Percentiles rank a stretch among this genome's conserved stretches.
Evolutionary conservation across 2,329 filamentous ascomycete genomes (phyloP).

Genomic region (Curvularia sp.): DNA sequence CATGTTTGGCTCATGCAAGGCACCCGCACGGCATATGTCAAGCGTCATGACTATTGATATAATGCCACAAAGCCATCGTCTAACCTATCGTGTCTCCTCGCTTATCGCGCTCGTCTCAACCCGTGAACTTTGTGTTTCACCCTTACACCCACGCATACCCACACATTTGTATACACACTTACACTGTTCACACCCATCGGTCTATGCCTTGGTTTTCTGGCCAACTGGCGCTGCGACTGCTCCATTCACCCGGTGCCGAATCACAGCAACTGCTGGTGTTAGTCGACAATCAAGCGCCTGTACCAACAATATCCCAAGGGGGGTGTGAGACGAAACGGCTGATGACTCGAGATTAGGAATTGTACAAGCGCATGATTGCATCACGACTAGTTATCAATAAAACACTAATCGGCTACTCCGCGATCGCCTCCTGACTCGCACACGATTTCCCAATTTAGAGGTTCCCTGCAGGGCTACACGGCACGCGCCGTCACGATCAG

Average conservation of each 20-base stretch:
- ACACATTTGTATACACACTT: not conserved
- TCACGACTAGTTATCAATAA: slow-evolving; percentile 8
- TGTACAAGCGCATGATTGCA: slow-evolving; percentile 12
- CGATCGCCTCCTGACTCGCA: slow-evolving; percentile 1
- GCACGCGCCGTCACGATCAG: slow-evolving; percentile 15
- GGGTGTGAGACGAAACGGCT: not conserved
- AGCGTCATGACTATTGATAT: slow-evolving; percentile 19
- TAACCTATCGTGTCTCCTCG: slow-evolving; percentile 21
- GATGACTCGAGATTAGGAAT: slow-evolving; percentile 7
- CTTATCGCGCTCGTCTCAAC: slow-evolving; percentile 16
- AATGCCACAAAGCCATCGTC: not conserved
- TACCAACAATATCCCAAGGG: not conserved
- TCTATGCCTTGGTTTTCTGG: not conserved
- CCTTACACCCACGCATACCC: not conserved
- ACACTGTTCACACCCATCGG: slow-evolving; percentile 3
- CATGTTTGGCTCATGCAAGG: slow-evolving; percentile 16
- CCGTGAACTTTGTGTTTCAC: slow-evolving; percentile 6
- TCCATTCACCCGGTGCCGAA: not conserved
- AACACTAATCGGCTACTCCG: not conserved
- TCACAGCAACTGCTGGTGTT: not conserved
- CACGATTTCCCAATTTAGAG: slow-evolving; percentile 2
- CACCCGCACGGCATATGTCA: slow-evolving; percentile 11
- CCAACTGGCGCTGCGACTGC: not conserved
- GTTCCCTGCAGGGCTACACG: slow-evolving; percentile 10
- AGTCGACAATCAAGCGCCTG: not conserved